Evolutionary conservation across 768 basidiomycete species (phyloP).

Genomic region (Phaeotremella fagi): DNA sequence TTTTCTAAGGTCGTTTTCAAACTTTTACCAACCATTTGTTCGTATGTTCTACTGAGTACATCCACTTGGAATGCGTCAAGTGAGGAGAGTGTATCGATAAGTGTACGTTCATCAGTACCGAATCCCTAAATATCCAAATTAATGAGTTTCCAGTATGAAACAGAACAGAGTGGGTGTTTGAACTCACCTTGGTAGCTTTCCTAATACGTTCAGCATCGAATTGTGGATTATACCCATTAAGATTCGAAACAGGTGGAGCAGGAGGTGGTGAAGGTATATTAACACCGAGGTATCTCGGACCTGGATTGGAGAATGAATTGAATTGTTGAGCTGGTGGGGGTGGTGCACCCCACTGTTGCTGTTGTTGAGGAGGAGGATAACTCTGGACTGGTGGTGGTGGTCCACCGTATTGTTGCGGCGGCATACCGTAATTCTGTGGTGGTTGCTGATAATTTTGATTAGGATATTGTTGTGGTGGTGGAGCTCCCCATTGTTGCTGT

Average conservation of each 20-base stretch:
- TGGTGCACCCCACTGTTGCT: conserved; percentile 8
- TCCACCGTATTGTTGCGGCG: conserved; percentile 17
- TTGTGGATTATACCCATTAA: conserved; percentile 41
- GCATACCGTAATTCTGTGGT: conserved; percentile 9
- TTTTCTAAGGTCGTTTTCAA: conserved; percentile 47
- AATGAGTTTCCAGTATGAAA: too few species aligned
- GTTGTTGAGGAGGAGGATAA: not conserved
- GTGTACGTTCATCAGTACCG: conserved; percentile 43
- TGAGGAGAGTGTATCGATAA: conserved; percentile 43
- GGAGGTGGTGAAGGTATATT: conserved; percentile 45
- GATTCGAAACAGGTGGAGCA: conserved; percentile 31
- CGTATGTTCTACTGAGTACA: conserved; percentile 41
- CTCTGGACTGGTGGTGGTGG: conserved; percentile 9
- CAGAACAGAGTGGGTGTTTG: too few species aligned
- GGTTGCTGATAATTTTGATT: not conserved
- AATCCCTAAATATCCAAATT: conserved; percentile 29
- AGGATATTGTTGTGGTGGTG: conserved; percentile 16
- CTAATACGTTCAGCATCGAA: conserved; percentile 47
- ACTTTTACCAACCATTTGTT: conserved; percentile 39
- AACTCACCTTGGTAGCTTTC: conserved; percentile 49
- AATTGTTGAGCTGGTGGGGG: not conserved
- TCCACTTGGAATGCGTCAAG: conserved; percentile 47
- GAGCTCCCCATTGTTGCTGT: conserved; percentile 6
- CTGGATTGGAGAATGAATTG: not conserved
- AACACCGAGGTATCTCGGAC: conserved; percentile 30